These are phyloP conservation scores for Trypanosoma scelopori DNA, from an alignment of 208 protist species.

Conservation along the genomic window DNA sequence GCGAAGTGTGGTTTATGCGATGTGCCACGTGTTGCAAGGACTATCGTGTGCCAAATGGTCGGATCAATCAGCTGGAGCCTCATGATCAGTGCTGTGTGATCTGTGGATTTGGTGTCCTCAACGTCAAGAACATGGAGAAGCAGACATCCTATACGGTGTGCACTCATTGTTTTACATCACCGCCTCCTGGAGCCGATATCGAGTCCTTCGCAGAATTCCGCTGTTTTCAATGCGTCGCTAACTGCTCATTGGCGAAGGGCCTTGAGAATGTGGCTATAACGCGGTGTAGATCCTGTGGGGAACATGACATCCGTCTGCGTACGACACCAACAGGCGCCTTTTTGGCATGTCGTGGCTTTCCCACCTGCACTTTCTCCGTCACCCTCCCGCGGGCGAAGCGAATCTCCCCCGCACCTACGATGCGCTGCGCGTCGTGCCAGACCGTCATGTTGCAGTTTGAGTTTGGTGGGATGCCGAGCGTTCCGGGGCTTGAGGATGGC, in stretches of 20 bases:
- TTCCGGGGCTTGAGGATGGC: constrained; percentile 63
- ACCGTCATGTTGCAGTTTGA: constrained; percentile 75
- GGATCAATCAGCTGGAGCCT: constrained; percentile 44
- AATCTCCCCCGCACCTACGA: constrained; percentile 40
- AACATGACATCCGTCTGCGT: constrained; percentile 72
- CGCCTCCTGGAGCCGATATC: constrained; percentile 37
- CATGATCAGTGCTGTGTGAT: constrained; percentile 51
- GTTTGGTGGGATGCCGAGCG: constrained; percentile 60
- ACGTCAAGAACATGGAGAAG: constrained; percentile 68
- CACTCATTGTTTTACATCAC: constrained; percentile 74
- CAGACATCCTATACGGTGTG: constrained; percentile 76
- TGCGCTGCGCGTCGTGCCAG: constrained; percentile 59
- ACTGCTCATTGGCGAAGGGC: constrained; percentile 77
- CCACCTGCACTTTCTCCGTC: constrained; percentile 53
- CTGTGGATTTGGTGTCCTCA: constrained; percentile 66
- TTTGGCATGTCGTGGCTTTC: constrained; percentile 75
- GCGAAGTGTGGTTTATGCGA: constrained; percentile 42
- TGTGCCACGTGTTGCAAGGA: constrained; percentile 47
- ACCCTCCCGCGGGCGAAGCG: constrained; percentile 57
- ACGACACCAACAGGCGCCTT: constrained; percentile 34
- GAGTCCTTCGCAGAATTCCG: constrained; percentile 57
- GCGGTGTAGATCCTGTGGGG: constrained; percentile 57
- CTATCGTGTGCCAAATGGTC: constrained; percentile 59
- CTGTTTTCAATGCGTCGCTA: constrained; percentile 83
- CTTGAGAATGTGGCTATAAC: constrained; percentile 57